Evolutionary conservation across 768 basidiomycete genomes (phyloP), one percentile per base, ranked within the genome.

Genomic region (Pisolithus orientalis): DNA sequence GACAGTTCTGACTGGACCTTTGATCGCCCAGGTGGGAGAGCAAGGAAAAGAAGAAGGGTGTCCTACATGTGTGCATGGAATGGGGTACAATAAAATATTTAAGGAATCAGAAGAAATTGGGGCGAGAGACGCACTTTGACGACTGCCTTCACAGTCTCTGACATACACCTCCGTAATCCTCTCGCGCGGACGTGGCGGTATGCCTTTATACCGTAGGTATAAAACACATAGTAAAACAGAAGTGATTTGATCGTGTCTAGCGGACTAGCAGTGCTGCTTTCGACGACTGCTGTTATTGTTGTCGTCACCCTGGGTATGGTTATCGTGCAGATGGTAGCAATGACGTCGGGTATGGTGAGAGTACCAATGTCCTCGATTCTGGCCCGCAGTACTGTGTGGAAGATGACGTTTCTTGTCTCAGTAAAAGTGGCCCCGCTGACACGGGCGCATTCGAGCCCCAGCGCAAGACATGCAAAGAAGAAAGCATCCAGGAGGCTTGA

Each of bases 1-100:
- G 68, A 76, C 73, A 94, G 77, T 62, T 90, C 81, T 1, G 63
- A 51, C 13, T 79, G 74, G 25, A 93, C 79, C 53, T 83, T 84
- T 59, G 73, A 69, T 55, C 74, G 77, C 29, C 77, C 77, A 0
- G 79, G 62, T 2, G 91, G 91, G 16, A 88, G 58, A 1, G 76
- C 68, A 2, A 91, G 70, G 2, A 77, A 70, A 16, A 91, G 63
- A 1, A 77, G 34, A 44, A 38, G 27, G 40, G 32, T 29, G 16
- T 42, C 13, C 17, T 14, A 24, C 25, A 13, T 21, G 40, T 4
- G 25, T 21, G 10, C 3, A 13, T 28, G 6, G 10, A 31, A 16
- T 39, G 21, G 14, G 10, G 3, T 21, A 8, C 25, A 38, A 13
- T 28, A 29, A 17, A 4, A 25, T 37, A 13, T 14, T 7, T 4